A percentile compares a stretch with the other conserved stretches of the same genome.
Conservation (phyloP, 768 basidiomycete genomes). For the Mycena venus region DNA sequence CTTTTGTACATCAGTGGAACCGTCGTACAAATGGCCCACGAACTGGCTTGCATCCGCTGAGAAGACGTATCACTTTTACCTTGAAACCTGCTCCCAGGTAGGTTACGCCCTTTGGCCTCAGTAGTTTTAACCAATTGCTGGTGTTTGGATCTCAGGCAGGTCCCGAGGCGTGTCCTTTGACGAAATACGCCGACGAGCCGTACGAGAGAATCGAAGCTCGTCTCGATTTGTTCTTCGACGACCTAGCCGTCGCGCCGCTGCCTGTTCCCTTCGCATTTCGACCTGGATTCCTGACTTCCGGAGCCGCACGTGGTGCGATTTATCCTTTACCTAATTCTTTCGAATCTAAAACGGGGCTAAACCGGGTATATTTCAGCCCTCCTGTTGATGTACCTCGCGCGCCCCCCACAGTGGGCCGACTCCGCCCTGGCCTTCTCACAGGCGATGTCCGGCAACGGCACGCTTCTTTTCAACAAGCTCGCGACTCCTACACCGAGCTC, state of each 20-base stretch:
- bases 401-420: conserved; percentile 30
- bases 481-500: neutral
- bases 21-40: conserved; percentile 39
- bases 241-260: conserved; percentile 30
- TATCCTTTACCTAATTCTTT: no score
- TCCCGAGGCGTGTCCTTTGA: conserved; percentile 34
- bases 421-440: conserved; percentile 27
- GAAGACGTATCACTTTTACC: conserved; percentile 39
- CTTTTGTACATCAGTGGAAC: conserved; percentile 38
- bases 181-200: conserved; percentile 24
- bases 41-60: conserved; percentile 39
- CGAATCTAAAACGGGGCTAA: neutral
- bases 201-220: conserved; percentile 29
- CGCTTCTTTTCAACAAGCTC: conserved; percentile 33
- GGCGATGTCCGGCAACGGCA: conserved; percentile 39
- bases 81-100: conserved; percentile 32
- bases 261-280: conserved; percentile 31
- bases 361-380: conserved; percentile 13
- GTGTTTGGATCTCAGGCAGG: no score
- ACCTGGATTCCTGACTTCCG: conserved; percentile 38
- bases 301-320: conserved; percentile 38
- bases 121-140: neutral
- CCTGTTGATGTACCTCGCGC: conserved; percentile 33
- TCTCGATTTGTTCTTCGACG: conserved; percentile 37
- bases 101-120: neutral